Evolutionary conservation across 768 basidiomycete species (phyloP).

Genomic region (Mycena vitilis): DNA sequence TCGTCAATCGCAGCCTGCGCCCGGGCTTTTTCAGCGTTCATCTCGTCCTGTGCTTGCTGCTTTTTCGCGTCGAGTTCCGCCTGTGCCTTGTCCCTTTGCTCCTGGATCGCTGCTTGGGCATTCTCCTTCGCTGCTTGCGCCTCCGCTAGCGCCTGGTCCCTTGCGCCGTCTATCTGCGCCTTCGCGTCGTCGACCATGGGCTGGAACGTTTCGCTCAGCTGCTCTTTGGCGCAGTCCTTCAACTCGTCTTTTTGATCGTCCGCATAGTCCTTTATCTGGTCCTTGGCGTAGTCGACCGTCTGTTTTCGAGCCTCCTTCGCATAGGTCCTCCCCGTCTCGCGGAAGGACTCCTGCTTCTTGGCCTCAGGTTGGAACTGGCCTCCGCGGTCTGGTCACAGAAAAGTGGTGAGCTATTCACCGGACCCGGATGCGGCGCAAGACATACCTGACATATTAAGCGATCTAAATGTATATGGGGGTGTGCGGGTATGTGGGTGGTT

Average conservation of each 20-base stretch:
- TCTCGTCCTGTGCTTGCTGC: constrained; percentile 26
- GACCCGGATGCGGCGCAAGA: background rate
- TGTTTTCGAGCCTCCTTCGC: constrained; percentile 43
- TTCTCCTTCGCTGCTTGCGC: constrained; percentile 37
- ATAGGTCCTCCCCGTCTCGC: constrained; percentile 38
- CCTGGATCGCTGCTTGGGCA: constrained; percentile 38
- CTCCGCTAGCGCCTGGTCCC: too few relatives aligned
- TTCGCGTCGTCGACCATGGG: constrained; percentile 24
- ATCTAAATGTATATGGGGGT: constrained; percentile 18
- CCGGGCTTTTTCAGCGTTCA: constrained; percentile 24
- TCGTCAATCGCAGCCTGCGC: constrained; percentile 24
- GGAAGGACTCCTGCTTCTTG: constrained; percentile 26
- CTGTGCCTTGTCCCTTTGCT: constrained; percentile 16
- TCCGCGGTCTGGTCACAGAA: background rate
- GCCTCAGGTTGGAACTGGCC: constrained; percentile 14
- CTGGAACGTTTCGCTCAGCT: constrained; percentile 30
- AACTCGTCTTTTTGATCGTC: constrained; percentile 7
- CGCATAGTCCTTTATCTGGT: constrained; percentile 26
- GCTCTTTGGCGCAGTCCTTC: constrained; percentile 11
- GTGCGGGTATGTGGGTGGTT: constrained; percentile 19
- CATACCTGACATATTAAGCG: constrained; percentile 3
- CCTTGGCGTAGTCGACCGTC: constrained; percentile 41
- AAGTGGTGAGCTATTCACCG: constrained; percentile 2
- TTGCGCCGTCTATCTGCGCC: constrained; percentile 39
- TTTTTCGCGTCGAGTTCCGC: constrained; percentile 25